These are phyloP conservation scores for Rhizophora apiculata DNA, from an alignment of 345 rosid species.

Conservation along the genomic window DNA sequence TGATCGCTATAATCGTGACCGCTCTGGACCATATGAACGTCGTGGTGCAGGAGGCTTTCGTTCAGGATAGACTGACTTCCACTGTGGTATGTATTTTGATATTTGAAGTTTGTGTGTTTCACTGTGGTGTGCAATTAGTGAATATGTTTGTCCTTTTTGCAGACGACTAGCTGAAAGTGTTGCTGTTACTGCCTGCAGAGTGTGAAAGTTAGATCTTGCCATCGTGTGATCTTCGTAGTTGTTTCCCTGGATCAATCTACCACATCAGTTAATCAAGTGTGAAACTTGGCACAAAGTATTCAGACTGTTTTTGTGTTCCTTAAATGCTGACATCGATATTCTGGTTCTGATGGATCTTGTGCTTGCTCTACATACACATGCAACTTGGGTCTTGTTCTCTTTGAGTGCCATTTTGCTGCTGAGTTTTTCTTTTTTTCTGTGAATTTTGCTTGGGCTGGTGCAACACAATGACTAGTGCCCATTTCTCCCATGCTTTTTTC, in stretches of 20 bases:
- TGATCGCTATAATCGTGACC: conserved; percentile 77
- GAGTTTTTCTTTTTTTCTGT: conserved; percentile 27
- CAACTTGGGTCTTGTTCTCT: conserved; percentile 39
- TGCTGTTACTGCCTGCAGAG: conserved; percentile 23
- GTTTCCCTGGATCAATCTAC: conserved; percentile 37
- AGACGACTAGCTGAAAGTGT: conserved; percentile 27
- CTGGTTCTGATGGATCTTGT: conserved; percentile 39
- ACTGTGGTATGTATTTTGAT: conserved; percentile 26
- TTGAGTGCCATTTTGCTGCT: conserved; percentile 36
- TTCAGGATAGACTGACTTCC: conserved; percentile 31
- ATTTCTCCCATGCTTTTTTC: conserved; percentile 11
- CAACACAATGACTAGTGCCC: conserved; percentile 21
- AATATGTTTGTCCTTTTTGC: conserved; percentile 16
- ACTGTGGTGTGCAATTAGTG: conserved; percentile 8
- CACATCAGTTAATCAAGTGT: conserved; percentile 38
- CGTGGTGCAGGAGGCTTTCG: conserved; percentile 57
- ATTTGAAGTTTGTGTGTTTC: conserved; percentile 4
- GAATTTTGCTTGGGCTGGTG: conserved; percentile 22
- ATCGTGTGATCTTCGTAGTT: conserved; percentile 27
- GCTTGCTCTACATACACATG: conserved; percentile 45
- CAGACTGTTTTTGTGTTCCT: conserved; percentile 38
- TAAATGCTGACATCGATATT: conserved; percentile 42
- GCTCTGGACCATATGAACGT: conserved; percentile 79
- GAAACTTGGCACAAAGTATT: conserved; percentile 37
- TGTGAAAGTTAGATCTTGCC: conserved; percentile 24